phyloP scores from a whole-genome alignment of 495 filamentous ascomycete species.

The Massariosphaeria phaeospora region DNA sequence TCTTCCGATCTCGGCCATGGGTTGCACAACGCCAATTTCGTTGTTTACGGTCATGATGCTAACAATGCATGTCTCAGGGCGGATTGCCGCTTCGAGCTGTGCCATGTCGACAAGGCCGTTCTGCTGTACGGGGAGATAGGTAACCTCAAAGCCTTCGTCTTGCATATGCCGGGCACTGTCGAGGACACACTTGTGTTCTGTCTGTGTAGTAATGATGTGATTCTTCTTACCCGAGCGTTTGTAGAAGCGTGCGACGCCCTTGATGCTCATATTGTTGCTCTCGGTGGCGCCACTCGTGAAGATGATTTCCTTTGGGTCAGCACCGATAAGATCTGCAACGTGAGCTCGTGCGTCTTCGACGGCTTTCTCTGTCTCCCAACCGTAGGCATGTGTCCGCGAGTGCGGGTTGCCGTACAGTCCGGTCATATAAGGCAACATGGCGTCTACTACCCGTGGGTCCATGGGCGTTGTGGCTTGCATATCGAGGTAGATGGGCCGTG shows the following conservation, averaged over 20 bases:
- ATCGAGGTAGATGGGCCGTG: conserved; percentile 92
- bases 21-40: conserved; percentile 97
- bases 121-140: conserved; percentile 82
- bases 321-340: conserved; percentile 82
- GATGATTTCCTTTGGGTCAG: conserved; percentile 95
- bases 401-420: conserved; percentile 96
- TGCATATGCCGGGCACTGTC: conserved; percentile 95
- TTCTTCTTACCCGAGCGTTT: conserved; percentile 91
- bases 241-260: conserved; percentile 94
- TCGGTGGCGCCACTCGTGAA: conserved; percentile 98
- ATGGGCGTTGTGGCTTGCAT: conserved; percentile 98
- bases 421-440: conserved; percentile 92
- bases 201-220: conserved; percentile 95
- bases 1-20: conserved; percentile 86
- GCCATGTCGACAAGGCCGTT: conserved; percentile 81
- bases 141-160: conserved; percentile 93
- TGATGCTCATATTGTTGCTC: conserved; percentile 99
- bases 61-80: conserved; percentile 84
- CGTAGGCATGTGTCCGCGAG: conserved; percentile 95
- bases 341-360: conserved; percentile 80
- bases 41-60: conserved; percentile 99
- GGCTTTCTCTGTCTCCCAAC: conserved; percentile 95
- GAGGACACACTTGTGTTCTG: conserved; percentile 97
- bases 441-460: conserved; percentile 89
- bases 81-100: conserved; percentile 82